These are phyloP conservation scores for Sporisorium exsertum DNA, from an alignment of 1,284 basidiomycete species.

Conservation along the genomic window DNA sequence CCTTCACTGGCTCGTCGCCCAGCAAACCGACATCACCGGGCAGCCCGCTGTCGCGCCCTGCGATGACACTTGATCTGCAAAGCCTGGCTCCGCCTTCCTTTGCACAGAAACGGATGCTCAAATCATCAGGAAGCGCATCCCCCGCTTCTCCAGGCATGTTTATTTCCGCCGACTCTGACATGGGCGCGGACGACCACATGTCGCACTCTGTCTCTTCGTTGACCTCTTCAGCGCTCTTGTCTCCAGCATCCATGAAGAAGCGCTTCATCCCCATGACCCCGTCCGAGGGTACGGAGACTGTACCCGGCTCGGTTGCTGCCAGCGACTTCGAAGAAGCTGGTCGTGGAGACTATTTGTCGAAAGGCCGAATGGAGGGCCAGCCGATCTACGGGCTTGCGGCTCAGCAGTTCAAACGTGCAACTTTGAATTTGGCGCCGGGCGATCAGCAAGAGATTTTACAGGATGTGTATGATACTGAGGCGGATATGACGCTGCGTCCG, in stretches of 20 bases:
- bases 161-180: constrained; percentile 34
- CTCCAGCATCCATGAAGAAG: constrained; percentile 18
- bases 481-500: constrained; percentile 19
- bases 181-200: constrained; percentile 29
- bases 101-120: background rate
- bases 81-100: constrained; percentile 31
- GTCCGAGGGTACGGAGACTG: constrained; percentile 47
- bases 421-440: constrained; percentile 23
- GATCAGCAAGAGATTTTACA: constrained; percentile 21
- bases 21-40: constrained; percentile 29
- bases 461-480: constrained; percentile 12
- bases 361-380: constrained; percentile 17
- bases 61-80: constrained; percentile 31
- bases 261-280: constrained; percentile 30
- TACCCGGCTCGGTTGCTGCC: constrained; percentile 41
- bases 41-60: constrained; percentile 30
- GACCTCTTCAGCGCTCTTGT: constrained; percentile 24
- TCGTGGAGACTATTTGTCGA: constrained; percentile 40
- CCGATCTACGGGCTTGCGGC: constrained; percentile 26
- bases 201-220: constrained; percentile 29
- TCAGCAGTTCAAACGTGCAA: constrained; percentile 33
- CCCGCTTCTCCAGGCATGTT: constrained; percentile 39
- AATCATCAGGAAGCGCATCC: background rate
- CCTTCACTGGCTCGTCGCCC: constrained; percentile 45
- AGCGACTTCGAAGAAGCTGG: constrained; percentile 41